Conservation (phyloP, 1,139 yeast genomes). For the Suzukiozyma palmioleophila region DNA sequence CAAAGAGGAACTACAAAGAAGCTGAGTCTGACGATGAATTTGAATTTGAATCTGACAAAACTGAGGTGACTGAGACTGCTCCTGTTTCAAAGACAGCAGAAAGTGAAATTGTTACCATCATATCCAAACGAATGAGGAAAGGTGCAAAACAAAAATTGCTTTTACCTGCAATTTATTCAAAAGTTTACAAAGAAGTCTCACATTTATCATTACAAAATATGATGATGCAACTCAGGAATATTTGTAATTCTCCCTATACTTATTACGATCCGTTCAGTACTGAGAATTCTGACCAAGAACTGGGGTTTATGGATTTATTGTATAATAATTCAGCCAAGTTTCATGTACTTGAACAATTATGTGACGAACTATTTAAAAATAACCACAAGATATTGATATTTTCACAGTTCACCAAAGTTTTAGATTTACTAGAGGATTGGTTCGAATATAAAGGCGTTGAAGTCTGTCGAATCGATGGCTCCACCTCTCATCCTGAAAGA, state of each 20-base stretch:
- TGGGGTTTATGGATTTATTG: constrained; percentile 25
- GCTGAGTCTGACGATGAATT: constrained; percentile 23
- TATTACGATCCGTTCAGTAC: constrained; percentile 74
- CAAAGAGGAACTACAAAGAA: constrained; percentile 15
- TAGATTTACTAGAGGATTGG: constrained; percentile 77
- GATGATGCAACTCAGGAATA: constrained; percentile 77
- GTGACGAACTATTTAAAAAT: constrained; percentile 40
- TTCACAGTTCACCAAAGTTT: constrained; percentile 76
- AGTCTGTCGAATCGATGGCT: constrained; percentile 73
- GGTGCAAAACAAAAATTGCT: constrained; percentile 13
- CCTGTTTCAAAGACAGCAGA: constrained; percentile 7
- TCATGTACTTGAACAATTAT: constrained; percentile 60
- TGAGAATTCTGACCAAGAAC: constrained; percentile 15
- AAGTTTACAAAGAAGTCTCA: constrained; percentile 18
- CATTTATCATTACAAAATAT: constrained; percentile 49
- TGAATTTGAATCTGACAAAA: constrained; percentile 9
- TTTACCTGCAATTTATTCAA: constrained; percentile 14
- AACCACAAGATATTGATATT: constrained; percentile 74
- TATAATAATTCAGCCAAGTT: constrained; percentile 65
- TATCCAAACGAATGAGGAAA: constrained; percentile 5
- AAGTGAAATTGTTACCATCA: not conserved
- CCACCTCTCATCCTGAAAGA: constrained; percentile 60
- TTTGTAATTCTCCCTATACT: constrained; percentile 81
- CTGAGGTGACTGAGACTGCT: constrained; percentile 5
- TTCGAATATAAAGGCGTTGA: constrained; percentile 29